These are phyloP conservation scores for Colletotrichum spinosum DNA, from an alignment of 2,329 filamentous ascomycete genomes.

Conservation along the genomic window DNA sequence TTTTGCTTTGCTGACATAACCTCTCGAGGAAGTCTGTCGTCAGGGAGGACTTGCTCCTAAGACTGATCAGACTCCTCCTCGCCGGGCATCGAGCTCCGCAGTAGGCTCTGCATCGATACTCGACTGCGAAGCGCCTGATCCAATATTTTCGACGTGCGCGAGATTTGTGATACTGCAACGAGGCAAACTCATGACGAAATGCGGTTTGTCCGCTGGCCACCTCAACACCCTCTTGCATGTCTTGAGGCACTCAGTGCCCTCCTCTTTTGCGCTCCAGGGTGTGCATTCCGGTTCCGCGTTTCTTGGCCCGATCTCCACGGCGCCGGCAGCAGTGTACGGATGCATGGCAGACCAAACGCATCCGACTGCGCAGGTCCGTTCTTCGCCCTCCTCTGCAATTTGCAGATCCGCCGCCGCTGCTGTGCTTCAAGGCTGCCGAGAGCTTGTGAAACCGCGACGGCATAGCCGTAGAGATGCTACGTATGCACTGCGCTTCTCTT, in stretches of 20 bases:
- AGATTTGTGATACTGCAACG: constrained; percentile 20
- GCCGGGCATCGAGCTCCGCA: constrained; percentile 22
- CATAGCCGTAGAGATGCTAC: constrained; percentile 1
- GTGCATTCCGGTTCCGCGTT: constrained; percentile 19
- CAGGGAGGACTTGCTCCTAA: too few relatives aligned
- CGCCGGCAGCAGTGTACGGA: constrained; percentile 25
- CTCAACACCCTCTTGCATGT: not conserved
- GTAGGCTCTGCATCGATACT: constrained; percentile 11
- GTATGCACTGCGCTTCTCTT: constrained; percentile 10
- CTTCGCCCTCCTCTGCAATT: constrained; percentile 23
- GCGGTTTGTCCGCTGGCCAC: constrained; percentile 28
- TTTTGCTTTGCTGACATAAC: too few relatives aligned
- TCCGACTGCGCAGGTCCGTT: constrained; percentile 32
- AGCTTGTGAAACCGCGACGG: not conserved
- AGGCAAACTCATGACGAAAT: constrained; percentile 33
- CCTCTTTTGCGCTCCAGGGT: constrained; percentile 18
- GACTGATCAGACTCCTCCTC: not conserved
- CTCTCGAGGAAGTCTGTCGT: too few relatives aligned
- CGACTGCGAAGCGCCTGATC: not conserved
- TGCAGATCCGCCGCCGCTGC: constrained; percentile 28
- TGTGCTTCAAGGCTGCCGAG: constrained; percentile 14
- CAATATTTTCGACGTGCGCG: not conserved
- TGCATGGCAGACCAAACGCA: constrained; percentile 6
- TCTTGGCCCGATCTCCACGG: constrained; percentile 26
- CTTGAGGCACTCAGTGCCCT: constrained; percentile 15